These are phyloP conservation scores for Stemphylium vesicarium DNA, from an alignment of 2,329 filamentous ascomycete species.

Conservation along the genomic window DNA sequence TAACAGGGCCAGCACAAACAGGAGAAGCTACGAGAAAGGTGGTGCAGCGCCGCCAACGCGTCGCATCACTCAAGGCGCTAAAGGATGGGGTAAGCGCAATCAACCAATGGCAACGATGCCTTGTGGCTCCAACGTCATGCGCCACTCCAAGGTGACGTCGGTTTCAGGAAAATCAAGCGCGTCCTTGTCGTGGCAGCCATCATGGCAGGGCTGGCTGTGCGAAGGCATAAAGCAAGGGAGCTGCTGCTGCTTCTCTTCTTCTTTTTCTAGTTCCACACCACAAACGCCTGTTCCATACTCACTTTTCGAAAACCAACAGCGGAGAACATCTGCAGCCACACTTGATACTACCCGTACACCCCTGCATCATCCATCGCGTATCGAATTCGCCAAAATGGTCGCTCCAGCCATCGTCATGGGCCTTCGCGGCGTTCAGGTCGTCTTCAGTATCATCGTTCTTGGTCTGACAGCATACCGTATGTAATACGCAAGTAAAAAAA, in stretches of 20 bases:
- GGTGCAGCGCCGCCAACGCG: slow-evolving; percentile 3
- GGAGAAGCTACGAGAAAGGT: slow-evolving; percentile 12
- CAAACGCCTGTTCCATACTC: background rate
- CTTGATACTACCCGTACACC: slow-evolving; percentile 4
- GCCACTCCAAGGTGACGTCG: slow-evolving; percentile 22
- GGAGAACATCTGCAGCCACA: slow-evolving; percentile 1
- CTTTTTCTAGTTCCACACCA: background rate
- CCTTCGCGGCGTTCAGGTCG: slow-evolving; percentile 69
- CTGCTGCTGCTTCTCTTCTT: background rate
- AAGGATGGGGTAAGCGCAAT: background rate
- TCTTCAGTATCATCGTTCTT: slow-evolving; percentile 78
- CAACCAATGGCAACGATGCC: slow-evolving; percentile 20
- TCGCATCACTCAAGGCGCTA: slow-evolving; percentile 16
- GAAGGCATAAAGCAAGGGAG: slow-evolving; percentile 22
- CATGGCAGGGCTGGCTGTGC: slow-evolving; percentile 17
- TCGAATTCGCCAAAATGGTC: slow-evolving; percentile 24
- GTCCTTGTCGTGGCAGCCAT: slow-evolving; percentile 25
- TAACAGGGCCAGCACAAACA: slow-evolving; percentile 3
- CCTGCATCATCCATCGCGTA: slow-evolving; percentile 2
- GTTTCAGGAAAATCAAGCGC: slow-evolving; percentile 10
- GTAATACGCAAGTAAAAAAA: slow-evolving; percentile 31
- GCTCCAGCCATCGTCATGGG: slow-evolving; percentile 59
- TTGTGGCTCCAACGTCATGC: slow-evolving; percentile 15
- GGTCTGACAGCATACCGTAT: slow-evolving; percentile 77
- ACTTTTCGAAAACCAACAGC: background rate